A percentile compares a stretch with the other conserved stretches of the same genome.
Evolutionary conservation across 164 flowering plant species (phyloP).

Genomic region (Liriodendron chinense): DNA sequence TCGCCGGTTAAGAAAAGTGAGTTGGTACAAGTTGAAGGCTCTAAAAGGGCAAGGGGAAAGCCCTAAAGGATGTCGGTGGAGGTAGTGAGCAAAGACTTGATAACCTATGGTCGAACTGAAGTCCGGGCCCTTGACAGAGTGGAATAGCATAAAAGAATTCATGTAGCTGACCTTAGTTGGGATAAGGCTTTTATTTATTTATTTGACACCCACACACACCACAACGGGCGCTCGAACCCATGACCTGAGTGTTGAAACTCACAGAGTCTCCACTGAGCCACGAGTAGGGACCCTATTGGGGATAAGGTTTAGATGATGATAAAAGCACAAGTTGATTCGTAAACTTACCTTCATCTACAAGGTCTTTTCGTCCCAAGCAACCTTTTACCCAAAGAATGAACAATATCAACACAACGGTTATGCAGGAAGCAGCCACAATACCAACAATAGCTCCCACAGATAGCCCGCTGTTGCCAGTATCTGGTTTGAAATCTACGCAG

Average conservation of each 20-base stretch:
- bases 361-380: constrained; percentile 39
- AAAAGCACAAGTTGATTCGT: neutral
- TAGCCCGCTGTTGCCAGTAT: constrained; percentile 16
- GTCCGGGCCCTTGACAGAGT: too few relatives aligned
- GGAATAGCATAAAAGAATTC: too few relatives aligned
- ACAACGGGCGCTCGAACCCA: neutral
- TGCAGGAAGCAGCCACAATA: constrained; percentile 41
- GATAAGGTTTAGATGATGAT: too few relatives aligned
- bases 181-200: neutral
- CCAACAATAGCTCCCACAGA: constrained; percentile 37
- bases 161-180: neutral
- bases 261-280: too few relatives aligned
- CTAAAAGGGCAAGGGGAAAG: too few relatives aligned
- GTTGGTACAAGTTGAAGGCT: too few relatives aligned
- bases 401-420: constrained; percentile 30
- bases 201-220: neutral
- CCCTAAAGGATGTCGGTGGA: too few relatives aligned
- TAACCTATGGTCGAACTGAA: too few relatives aligned
- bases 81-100: too few relatives aligned
- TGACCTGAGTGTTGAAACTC: neutral
- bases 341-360: constrained; percentile 45
- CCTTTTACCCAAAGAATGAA: constrained; percentile 41
- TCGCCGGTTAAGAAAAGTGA: too few relatives aligned
- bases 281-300: too few relatives aligned
- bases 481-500: constrained; percentile 48